Conservation (phyloP, 164 flowering plant genomes). For the Aristolochia contorta region DNA sequence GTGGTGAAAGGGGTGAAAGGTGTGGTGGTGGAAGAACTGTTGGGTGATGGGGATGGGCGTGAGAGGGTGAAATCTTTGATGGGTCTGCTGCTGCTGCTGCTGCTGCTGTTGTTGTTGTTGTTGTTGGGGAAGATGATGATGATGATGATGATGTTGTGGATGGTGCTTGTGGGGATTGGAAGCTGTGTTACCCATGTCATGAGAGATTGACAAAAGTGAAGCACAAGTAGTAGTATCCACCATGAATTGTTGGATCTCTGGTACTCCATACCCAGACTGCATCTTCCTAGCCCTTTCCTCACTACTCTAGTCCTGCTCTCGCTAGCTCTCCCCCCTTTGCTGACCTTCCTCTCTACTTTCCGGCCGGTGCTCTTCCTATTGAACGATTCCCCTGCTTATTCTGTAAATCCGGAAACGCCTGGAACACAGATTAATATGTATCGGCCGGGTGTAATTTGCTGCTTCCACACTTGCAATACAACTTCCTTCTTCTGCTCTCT, state of each 20-base stretch:
- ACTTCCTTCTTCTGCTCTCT: too few relatives aligned
- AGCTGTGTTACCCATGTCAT: conserved; percentile 4
- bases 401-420: too few relatives aligned
- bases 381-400: too few relatives aligned
- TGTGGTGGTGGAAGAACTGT: conserved; percentile 19
- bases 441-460: too few relatives aligned
- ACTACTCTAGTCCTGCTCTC: background rate
- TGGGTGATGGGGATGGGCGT: conserved; percentile 13
- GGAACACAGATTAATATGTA: too few relatives aligned
- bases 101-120: conserved; percentile 7
- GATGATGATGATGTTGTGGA: conserved; percentile 2
- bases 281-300: conserved; percentile 6
- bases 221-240: conserved; percentile 11
- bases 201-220: conserved; percentile 11
- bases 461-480: too few relatives aligned
- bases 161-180: conserved; percentile 5
- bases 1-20: conserved; percentile 4
- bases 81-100: conserved; percentile 5
- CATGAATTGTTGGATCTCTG: conserved; percentile 19
- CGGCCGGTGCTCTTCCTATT: too few relatives aligned
- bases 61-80: conserved; percentile 3
- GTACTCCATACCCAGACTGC: conserved; percentile 20
- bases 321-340: background rate
- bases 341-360: too few relatives aligned
- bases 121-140: conserved; percentile 1